Evolutionary conservation across 1,284 basidiomycete genomes (phyloP).

Genomic region (Volvariella surrecta): DNA sequence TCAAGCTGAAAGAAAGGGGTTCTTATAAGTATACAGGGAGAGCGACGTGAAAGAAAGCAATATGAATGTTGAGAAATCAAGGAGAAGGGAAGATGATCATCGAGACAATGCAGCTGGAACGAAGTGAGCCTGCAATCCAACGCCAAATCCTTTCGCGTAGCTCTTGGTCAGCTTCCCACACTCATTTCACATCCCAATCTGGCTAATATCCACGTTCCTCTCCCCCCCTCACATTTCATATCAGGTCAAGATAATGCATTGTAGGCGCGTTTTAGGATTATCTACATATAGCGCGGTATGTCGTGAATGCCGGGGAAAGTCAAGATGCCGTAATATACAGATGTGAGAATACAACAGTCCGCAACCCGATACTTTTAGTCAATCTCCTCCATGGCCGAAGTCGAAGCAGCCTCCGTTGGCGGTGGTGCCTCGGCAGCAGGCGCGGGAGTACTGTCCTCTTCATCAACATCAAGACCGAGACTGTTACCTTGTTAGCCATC

Average conservation of each 20-base stretch:
- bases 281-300: too few relatives aligned
- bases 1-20: slow-evolving; percentile 4
- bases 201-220: too few relatives aligned
- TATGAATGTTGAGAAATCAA: background rate
- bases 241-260: too few relatives aligned
- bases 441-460: slow-evolving; percentile 41
- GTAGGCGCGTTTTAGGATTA: too few relatives aligned
- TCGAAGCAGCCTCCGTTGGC: slow-evolving; percentile 45
- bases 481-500: slow-evolving; percentile 17
- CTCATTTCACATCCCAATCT: too few relatives aligned
- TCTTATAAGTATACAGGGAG: slow-evolving; percentile 11
- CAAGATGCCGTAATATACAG: slow-evolving; percentile 2
- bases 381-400: slow-evolving; percentile 83
- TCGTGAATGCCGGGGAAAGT: too few relatives aligned
- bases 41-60: slow-evolving; percentile 1
- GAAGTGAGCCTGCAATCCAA: background rate
- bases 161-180: too few relatives aligned
- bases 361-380: slow-evolving; percentile 38
- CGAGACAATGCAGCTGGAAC: background rate
- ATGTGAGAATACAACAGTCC: background rate
- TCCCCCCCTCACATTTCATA: too few relatives aligned
- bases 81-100: background rate
- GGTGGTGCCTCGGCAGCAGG: slow-evolving; percentile 34
- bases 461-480: slow-evolving; percentile 78
- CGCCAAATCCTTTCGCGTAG: background rate